Conservation (phyloP, 2,329 filamentous ascomycete species). For the Pezicula rhizophila region DNA sequence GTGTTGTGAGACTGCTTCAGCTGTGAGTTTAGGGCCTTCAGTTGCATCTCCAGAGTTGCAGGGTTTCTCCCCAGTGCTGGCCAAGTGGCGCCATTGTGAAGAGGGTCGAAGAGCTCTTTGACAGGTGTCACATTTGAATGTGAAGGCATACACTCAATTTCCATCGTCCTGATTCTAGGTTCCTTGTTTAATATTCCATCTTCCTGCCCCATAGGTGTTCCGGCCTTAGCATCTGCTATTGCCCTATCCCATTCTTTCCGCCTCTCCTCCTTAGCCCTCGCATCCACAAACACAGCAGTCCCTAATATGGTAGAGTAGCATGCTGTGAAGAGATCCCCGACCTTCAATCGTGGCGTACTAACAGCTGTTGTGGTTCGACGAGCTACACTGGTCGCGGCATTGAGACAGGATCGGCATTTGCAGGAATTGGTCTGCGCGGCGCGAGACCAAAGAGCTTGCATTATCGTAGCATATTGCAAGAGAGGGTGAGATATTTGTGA, state of each 20-base stretch:
- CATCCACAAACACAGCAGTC: slow-evolving; percentile 58
- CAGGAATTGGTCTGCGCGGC: slow-evolving; percentile 57
- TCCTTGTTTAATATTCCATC: not conserved
- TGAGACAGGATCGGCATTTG: slow-evolving; percentile 56
- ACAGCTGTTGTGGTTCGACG: slow-evolving; percentile 45
- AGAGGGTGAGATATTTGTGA: not conserved
- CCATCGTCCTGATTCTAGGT: not conserved
- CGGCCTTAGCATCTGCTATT: slow-evolving; percentile 45
- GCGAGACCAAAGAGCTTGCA: slow-evolving; percentile 66
- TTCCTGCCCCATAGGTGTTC: not conserved
- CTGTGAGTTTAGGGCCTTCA: slow-evolving; percentile 1
- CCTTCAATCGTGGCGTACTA: slow-evolving; percentile 42
- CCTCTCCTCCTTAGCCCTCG: slow-evolving; percentile 49
- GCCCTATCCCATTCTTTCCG: slow-evolving; percentile 55
- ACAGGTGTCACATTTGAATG: not conserved
- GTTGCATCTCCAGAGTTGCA: not conserved
- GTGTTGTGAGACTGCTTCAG: not conserved
- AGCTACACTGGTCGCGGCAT: slow-evolving; percentile 39
- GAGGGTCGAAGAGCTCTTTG: not conserved
- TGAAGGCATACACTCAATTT: not conserved
- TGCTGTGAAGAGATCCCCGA: slow-evolving; percentile 55
- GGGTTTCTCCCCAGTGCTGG: no score
- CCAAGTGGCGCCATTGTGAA: no score
- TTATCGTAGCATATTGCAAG: slow-evolving; percentile 33
- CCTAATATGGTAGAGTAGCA: slow-evolving; percentile 64